Percentiles rank a stretch among this genome's conserved stretches.
phyloP scores from a whole-genome alignment of 805 yeast genomes.

The Spathaspora hagerdaliae region DNA sequence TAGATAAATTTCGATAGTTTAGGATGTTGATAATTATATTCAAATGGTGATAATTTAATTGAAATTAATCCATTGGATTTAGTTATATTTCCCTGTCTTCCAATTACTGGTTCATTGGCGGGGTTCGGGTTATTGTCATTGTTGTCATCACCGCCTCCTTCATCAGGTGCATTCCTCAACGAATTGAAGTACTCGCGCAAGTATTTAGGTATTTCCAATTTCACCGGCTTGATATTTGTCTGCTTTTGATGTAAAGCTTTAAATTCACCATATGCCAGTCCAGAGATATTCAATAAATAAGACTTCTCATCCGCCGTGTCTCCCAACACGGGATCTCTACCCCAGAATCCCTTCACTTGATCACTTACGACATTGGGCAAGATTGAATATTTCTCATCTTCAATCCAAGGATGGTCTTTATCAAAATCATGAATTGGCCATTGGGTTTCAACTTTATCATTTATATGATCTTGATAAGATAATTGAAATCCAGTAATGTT shows the following conservation, averaged over 20 bases:
- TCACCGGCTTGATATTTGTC: constrained; percentile 10
- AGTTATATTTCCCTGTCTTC: constrained; percentile 27
- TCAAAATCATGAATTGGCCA: constrained; percentile 54
- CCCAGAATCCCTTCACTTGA: constrained; percentile 55
- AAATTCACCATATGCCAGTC: constrained; percentile 32
- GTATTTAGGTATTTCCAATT: constrained; percentile 25
- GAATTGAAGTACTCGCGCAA: constrained; percentile 25
- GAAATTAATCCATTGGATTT: constrained; percentile 21
- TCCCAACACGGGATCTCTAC: constrained; percentile 10
- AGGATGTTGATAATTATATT: constrained; percentile 20
- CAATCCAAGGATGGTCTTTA: constrained; percentile 41
- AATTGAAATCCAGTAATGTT: constrained; percentile 70
- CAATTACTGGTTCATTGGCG: constrained; percentile 15
- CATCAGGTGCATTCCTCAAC: constrained; percentile 9
- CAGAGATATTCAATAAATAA: constrained; percentile 34
- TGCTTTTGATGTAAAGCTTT: constrained; percentile 2
- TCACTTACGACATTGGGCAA: constrained; percentile 56
- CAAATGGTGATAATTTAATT: constrained; percentile 17
- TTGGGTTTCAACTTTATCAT: constrained; percentile 41
- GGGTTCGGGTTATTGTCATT: constrained; percentile 21
- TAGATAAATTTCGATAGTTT: constrained; percentile 11
- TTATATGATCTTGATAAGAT: constrained; percentile 56
- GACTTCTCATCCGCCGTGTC: constrained; percentile 10
- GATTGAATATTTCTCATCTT: constrained; percentile 50
- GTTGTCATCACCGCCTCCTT: constrained; percentile 17